Evolutionary conservation across 2,329 filamentous ascomycete species (phyloP), one percentile per base, ranked within the genome.

Genomic region (Aureobasidium uvarum): DNA sequence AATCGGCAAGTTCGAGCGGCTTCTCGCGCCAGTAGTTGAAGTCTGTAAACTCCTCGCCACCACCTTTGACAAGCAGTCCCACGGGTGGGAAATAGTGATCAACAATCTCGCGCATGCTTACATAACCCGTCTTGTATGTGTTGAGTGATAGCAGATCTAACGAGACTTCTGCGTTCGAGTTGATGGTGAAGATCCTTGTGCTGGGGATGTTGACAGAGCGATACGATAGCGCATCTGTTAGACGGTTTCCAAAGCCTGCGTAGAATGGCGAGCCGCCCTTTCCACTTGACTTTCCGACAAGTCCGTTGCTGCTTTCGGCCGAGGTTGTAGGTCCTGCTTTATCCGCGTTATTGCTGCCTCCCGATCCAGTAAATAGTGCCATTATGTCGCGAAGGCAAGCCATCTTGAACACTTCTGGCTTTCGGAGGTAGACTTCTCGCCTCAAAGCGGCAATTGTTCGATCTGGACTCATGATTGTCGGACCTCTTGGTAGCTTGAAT

Each of bases 321-420:
- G 63, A 65, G n/a, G 45, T 50, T 2, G 63, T 59, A 25, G 63
- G 63, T 14, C 63, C 63, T 31, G 56, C 58, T 14, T 18, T 50
- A 6, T 51, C 56, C 16, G 59, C 58, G 59, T 75, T 72, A 41
- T 73, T 71, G 10, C 71, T 69, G n/a, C 72, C 74, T 33, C 72
- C 74, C 31, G 64, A 76, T 71, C 72, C 78, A 72, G 71, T 73
- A 73, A 97, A 99, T 0, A 99, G 83, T 66, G 89, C 91, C 74
- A 93, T 88, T 71, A 99, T 98, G 75, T 99, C 95, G 46, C 95
- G 88, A 23, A 99, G 80, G 68, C 95, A 99, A 2, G 95, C 92
- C 96, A 99, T 99, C 79, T 99, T 99, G 85, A 99, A 99, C 8
- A 99, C 92, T 74, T 99, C 93, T 0, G 95, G 96, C 76, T 99